Percentiles rank a stretch among this genome's conserved stretches.
Evolutionary conservation across 257 asterid genomes (phyloP).

Genomic region (Plectranthus barbatus): DNA sequence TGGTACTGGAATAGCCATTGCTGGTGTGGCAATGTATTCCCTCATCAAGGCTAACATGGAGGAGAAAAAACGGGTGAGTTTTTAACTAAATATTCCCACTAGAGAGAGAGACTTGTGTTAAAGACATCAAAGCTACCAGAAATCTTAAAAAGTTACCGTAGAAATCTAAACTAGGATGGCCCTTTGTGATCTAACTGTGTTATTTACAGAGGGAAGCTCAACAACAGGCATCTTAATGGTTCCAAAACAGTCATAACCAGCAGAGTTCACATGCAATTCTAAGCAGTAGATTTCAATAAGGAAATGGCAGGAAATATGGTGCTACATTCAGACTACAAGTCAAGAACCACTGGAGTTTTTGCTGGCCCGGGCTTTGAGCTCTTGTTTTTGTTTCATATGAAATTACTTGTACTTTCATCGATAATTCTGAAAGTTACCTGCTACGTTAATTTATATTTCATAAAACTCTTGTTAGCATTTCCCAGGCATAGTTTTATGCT

Average conservation of each 20-base stretch:
- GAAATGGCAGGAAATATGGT: slow-evolving; percentile 1
- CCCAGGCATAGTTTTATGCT: neutral
- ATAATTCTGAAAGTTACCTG: neutral
- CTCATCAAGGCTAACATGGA: slow-evolving; percentile 54
- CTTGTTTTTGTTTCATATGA: neutral
- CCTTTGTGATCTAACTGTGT: slow-evolving; percentile 4
- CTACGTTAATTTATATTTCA: neutral
- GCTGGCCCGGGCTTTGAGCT: neutral
- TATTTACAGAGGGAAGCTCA: slow-evolving; percentile 36
- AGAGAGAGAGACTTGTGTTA: neutral
- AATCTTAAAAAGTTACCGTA: neutral
- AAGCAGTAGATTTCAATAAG: slow-evolving; percentile 12
- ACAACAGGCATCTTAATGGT: slow-evolving; percentile 19
- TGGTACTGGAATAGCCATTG: slow-evolving; percentile 58
- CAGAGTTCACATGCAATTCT: slow-evolving; percentile 4
- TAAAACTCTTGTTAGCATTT: neutral
- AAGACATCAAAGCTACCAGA: neutral
- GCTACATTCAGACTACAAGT: neutral
- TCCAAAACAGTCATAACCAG: neutral
- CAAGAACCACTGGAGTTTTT: slow-evolving; percentile 11
- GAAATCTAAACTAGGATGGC: neutral
- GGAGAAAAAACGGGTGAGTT: slow-evolving; percentile 37
- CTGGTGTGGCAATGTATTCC: slow-evolving; percentile 56
- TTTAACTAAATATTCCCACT: neutral
- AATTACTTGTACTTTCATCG: neutral